These are phyloP conservation scores for Trichosporon sp. DNA, from an alignment of 1,284 basidiomycete genomes.

Conservation along the genomic window DNA sequence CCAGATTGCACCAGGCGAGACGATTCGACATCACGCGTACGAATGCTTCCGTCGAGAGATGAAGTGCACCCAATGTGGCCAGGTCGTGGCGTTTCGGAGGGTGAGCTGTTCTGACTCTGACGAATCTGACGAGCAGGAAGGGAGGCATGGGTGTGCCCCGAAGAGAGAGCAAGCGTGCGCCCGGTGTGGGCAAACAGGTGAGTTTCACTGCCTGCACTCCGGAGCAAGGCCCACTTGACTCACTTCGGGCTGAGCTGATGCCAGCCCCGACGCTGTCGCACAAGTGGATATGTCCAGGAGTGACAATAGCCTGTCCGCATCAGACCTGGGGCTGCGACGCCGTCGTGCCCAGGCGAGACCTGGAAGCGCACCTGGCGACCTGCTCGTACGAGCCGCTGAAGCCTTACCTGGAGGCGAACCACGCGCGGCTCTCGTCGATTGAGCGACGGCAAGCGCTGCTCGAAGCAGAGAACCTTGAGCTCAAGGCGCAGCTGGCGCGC, in stretches of 20 bases:
- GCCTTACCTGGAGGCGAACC: constrained; percentile 58
- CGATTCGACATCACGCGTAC: constrained; percentile 41
- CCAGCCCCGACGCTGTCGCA: constrained; percentile 18
- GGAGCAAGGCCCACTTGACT: neutral
- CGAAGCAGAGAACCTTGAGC: constrained; percentile 56
- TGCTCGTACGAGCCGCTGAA: constrained; percentile 64
- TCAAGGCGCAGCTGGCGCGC: constrained; percentile 57
- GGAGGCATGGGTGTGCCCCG: neutral
- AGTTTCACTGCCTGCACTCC: too few relatives aligned
- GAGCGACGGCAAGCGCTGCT: constrained; percentile 55
- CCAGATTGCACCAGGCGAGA: constrained; percentile 37
- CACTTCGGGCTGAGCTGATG: neutral
- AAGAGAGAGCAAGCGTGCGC: neutral
- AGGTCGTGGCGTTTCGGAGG: constrained; percentile 28
- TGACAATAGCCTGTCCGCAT: constrained; percentile 55
- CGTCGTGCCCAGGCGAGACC: constrained; percentile 52
- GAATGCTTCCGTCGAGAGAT: constrained; percentile 43
- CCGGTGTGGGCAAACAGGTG: constrained; percentile 3
- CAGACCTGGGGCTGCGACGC: constrained; percentile 57
- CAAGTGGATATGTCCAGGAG: constrained; percentile 38
- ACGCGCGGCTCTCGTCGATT: constrained; percentile 50
- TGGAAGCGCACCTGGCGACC: constrained; percentile 53
- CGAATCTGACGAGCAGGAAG: neutral
- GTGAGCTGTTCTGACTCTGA: constrained; percentile 14
- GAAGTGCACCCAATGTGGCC: constrained; percentile 34